Evolutionary conservation across 768 basidiomycete genomes (phyloP), one percentile per base, ranked within the genome.

Genomic region (Ramaria sp.): DNA sequence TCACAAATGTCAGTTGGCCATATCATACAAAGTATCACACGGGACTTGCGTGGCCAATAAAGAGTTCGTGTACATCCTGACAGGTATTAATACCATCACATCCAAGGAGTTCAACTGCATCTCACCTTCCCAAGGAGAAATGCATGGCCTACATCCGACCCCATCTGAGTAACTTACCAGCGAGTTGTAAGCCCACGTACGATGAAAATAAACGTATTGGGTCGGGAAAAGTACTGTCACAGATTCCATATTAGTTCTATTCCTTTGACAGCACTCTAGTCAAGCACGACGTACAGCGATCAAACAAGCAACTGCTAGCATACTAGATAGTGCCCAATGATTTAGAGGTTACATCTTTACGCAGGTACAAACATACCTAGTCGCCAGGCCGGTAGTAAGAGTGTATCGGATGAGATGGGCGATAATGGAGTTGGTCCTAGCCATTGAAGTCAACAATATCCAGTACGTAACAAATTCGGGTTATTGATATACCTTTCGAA

Each of bases 351-450:
- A 38, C 15, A 13, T 39, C 41, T 37, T 10, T 42, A 17, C 17
- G 6, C 4, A 54, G 31, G 22, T 10, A n/a, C n/a, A n/a, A 43
- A 42, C 3, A 22, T 42, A 33, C 53, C 53, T 54, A 43, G 53
- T 54, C 12, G 53, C 53, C 24, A 54, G n/a, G 33, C 53, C 42
- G 5, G 53, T 54, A 19, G 53, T 43, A 22, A 54, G 22, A 43
- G 53, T 54, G 42, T 54, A 54, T 30, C 39, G 34, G 24, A 54
- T 33, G 7, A 54, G 31, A 7, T 31, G n/a, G 19, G 39, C 10
- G 17, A 54, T 54, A 9, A 54, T 54, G 15, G 38, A 54, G 33
- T 54, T 41, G 15, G 53, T 54, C 38, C 53, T 54, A 17, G n/a
- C n/a, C 20, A 34, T 1, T 22, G 49, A 13, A 9, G 49, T 22